Base-by-base conservation (phyloP, 164 flowering plant species). In the Nymphaea colorata region DNA sequence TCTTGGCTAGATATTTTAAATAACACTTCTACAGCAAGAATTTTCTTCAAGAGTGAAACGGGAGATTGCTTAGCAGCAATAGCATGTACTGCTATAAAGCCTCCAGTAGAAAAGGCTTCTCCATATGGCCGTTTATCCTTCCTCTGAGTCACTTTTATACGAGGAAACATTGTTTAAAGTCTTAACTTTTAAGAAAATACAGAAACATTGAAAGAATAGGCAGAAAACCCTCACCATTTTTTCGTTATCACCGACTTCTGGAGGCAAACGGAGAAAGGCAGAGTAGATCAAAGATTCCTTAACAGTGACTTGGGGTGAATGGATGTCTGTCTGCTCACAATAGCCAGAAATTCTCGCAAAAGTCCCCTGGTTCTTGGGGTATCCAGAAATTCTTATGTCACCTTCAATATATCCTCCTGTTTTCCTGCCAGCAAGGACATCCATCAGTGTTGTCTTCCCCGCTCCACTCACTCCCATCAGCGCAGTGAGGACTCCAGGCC, bases 271-370 rank as follows among this genome's bases (percentile, higher is more conserved):
- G 25, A 92, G 97, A 76, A 92, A 95, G 17, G 97, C 98, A 8
- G 97, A 95, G 76, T 83, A 95, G 43, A 92, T 85, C 78, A 95
- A 75, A 36, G 99, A 95, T 78, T 95, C 99, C 25, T 57, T 60
- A 51, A 79, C 66, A n/a, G 82, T 79, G 67, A 79, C 78, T 51
- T 79, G 82, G 4, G 82, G 82, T 0, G 82, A 79, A 66, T 79
- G 82, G 74, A 76, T 76, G 55, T 79, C 82, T 64, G 57, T 76
- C 43, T 79, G 79, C 68, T 79, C 82, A 68, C 82, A 79, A 62
- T 79, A 79, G 44, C 82, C 82, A 0, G 99, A 89, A 60, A 95
- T 86, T 82, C 99, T 87, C 3, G 99, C 99, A 78, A 95, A 95
- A 2, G 98, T 95, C 65, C 87, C 96, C 79, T 95, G 98, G 45